Percentiles rank a stretch among this genome's conserved stretches.
These are phyloP conservation scores for Naegleria lovaniensis DNA, from an alignment of 208 protist genomes.

Conservation along the genomic window DNA sequence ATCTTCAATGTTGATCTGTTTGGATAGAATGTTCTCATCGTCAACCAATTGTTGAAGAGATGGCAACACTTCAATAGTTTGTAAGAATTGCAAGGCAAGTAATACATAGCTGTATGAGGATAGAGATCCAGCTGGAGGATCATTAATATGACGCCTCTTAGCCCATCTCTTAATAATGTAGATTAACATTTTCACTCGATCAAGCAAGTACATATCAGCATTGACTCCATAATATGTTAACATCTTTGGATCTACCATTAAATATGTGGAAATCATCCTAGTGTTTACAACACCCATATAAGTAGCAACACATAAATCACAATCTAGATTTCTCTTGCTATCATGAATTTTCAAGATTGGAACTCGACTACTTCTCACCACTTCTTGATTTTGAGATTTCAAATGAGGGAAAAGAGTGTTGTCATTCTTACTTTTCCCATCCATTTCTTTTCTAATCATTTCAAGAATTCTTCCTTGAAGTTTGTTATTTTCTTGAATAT, in stretches of 20 bases:
- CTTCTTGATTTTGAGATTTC: background rate
- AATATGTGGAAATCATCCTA: slow-evolving; percentile 35
- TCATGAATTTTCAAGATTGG: slow-evolving; percentile 8
- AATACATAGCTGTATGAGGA: slow-evolving; percentile 41
- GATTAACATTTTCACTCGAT: slow-evolving; percentile 26
- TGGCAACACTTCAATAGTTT: slow-evolving; percentile 37
- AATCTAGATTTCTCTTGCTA: background rate
- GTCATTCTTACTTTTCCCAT: background rate
- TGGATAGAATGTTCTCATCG: background rate
- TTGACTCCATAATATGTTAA: too few species aligned
- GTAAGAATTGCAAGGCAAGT: slow-evolving; percentile 41
- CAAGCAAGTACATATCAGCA: too few species aligned
- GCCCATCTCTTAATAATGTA: slow-evolving; percentile 45
- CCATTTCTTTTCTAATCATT: background rate
- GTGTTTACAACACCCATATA: slow-evolving; percentile 40
- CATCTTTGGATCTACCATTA: slow-evolving; percentile 19
- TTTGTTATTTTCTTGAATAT: background rate
- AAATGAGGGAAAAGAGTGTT: background rate
- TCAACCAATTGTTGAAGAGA: slow-evolving; percentile 35
- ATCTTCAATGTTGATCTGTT: background rate
- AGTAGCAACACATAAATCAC: slow-evolving; percentile 13
- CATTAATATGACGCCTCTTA: slow-evolving; percentile 42
- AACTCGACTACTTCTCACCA: background rate
- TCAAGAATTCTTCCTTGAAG: background rate
- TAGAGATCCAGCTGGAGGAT: slow-evolving; percentile 36